Conservation (phyloP, 805 yeast genomes). For the Ogataea ramenticola region DNA sequence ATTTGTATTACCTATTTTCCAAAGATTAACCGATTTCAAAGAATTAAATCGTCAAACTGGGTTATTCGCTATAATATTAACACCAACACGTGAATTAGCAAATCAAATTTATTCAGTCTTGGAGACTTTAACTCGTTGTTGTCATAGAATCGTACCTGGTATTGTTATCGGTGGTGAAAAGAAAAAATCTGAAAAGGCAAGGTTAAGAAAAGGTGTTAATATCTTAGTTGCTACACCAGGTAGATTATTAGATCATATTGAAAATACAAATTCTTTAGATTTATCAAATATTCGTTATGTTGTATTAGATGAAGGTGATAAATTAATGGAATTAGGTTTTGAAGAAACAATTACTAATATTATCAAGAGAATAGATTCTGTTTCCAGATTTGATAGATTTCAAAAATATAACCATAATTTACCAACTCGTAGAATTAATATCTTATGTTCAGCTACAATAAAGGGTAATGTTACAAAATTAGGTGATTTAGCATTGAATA, state of each 20-base stretch:
- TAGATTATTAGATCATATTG: slow-evolving; percentile 88
- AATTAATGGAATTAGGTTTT: slow-evolving; percentile 91
- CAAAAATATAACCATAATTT: slow-evolving; percentile 42
- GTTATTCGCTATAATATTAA: slow-evolving; percentile 76
- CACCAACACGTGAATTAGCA: slow-evolving; percentile 95
- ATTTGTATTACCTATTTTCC: slow-evolving; percentile 75
- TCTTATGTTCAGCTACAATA: slow-evolving; percentile 92
- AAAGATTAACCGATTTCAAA: slow-evolving; percentile 54
- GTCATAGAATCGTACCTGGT: slow-evolving; percentile 90
- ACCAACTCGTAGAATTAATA: slow-evolving; percentile 66
- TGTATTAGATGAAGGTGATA: slow-evolving; percentile 95
- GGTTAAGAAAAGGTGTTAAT: slow-evolving; percentile 92
- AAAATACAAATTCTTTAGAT: slow-evolving; percentile 73
- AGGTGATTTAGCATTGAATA: slow-evolving; percentile 67
- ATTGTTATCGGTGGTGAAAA: slow-evolving; percentile 97
- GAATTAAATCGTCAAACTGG: slow-evolving; percentile 62
- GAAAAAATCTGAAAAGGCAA: slow-evolving; percentile 93
- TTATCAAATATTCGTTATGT: slow-evolving; percentile 73
- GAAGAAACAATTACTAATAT: slow-evolving; percentile 86
- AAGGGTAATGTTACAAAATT: slow-evolving; percentile 72
- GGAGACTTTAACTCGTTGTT: slow-evolving; percentile 62
- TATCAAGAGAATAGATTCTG: slow-evolving; percentile 46
- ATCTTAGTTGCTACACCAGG: slow-evolving; percentile 98
- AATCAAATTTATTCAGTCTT: slow-evolving; percentile 80
- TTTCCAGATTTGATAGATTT: slow-evolving; percentile 29